Conservation (phyloP, 2,329 filamentous ascomycete species). For the Coniochaeta sp. region DNA sequence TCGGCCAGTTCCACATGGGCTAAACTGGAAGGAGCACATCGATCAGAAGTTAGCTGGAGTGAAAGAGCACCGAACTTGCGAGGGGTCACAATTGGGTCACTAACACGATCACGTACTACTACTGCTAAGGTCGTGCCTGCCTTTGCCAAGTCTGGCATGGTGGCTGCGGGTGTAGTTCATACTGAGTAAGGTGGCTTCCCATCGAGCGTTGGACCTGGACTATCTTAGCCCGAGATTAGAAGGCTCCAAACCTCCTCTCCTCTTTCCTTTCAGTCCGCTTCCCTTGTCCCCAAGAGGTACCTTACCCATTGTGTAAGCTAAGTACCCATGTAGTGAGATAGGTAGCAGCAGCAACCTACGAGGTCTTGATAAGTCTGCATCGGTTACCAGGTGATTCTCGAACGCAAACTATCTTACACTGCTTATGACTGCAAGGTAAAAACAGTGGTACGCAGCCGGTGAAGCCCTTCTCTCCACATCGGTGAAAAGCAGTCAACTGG, state of each 20-base stretch:
- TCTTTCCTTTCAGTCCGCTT: neutral
- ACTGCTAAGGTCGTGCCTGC: neutral
- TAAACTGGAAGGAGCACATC: too few relatives aligned
- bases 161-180: neutral
- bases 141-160: neutral
- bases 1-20: too few relatives aligned
- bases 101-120: neutral
- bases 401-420: too few relatives aligned
- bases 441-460: neutral
- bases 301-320: too few relatives aligned
- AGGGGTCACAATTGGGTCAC: neutral
- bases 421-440: too few relatives aligned
- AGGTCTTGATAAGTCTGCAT: too few relatives aligned
- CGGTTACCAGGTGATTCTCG: too few relatives aligned
- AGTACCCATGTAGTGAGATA: neutral
- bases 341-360: neutral
- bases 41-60: too few relatives aligned
- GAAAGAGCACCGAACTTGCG: too few relatives aligned
- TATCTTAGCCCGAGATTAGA: neutral
- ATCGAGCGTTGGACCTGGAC: neutral
- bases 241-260: neutral
- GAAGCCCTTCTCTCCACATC: neutral
- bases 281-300: too few relatives aligned
- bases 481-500: neutral
- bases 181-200: neutral